These are phyloP conservation scores for Gaeumannomyces sp. DNA, from an alignment of 2,329 filamentous ascomycete species.

Conservation along the genomic window DNA sequence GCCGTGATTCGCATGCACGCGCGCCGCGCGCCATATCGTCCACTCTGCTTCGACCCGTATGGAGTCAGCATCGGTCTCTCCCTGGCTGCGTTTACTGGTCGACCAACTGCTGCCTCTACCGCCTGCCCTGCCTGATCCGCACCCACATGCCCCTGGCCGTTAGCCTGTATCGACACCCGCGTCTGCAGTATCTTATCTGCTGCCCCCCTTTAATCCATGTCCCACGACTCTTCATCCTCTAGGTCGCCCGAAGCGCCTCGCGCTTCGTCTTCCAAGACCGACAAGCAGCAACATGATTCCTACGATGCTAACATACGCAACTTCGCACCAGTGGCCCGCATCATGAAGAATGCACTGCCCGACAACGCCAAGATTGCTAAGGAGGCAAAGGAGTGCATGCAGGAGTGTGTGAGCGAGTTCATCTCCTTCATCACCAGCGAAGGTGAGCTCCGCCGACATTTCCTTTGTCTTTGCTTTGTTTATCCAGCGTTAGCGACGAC, in stretches of 20 bases:
- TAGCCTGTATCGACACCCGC: not conserved
- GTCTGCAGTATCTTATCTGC: constrained; percentile 27
- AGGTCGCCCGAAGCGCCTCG: constrained; percentile 43
- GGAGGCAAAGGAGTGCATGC: constrained; percentile 99
- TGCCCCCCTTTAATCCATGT: constrained; percentile 38
- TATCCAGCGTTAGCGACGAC: not conserved
- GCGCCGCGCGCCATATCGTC: not conserved
- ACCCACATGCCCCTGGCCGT: not conserved
- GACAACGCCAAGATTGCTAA: constrained; percentile 99
- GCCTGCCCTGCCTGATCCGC: not conserved
- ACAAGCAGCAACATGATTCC: constrained; percentile 38
- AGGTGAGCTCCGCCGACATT: constrained; percentile 52
- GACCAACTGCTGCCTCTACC: not conserved
- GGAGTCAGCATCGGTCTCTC: not conserved
- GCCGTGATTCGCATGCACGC: constrained; percentile 27
- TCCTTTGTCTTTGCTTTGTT: not conserved
- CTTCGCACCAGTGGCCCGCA: constrained; percentile 92
- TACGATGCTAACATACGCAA: constrained; percentile 92
- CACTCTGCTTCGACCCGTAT: constrained; percentile 20
- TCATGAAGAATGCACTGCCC: constrained; percentile 96
- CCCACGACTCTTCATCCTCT: constrained; percentile 47
- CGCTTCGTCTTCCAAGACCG: constrained; percentile 35
- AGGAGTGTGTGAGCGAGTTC: constrained; percentile 99
- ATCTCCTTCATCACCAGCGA: constrained; percentile 99
- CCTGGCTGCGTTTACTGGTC: constrained; percentile 1